Evolutionary conservation across 257 asterid genomes (phyloP), one percentile per base, ranked within the genome.

Genomic region (Fraxinus americana): DNA sequence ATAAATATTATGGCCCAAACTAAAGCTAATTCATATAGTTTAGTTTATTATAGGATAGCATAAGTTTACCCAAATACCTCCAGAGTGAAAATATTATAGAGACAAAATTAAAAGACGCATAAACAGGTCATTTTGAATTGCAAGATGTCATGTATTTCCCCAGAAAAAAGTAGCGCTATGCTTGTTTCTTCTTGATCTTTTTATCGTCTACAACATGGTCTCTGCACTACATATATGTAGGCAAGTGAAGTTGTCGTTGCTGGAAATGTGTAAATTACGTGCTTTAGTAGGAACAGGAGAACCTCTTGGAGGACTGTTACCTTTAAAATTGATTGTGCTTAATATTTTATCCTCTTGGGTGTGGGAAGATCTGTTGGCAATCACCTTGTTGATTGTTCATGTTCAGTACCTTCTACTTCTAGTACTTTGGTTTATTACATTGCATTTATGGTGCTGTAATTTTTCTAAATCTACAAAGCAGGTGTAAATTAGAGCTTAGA

Each of bases 301-400:
- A 63, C 41, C 27, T 30, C 1, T 65, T 48, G 48, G 57, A 70
- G 43, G 38, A 70, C 63, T 36, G 23, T 14, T 75, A 61, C 70
- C 38, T 32, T 38, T 16, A 63, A 61, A 71, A 19, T 29, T 45
- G 74, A 34, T 29, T 21, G 13, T 12, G 38, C 52, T 19, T 80
- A 5, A 10, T 59, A 29, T 54, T 54, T 14, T 25, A 21, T 36
- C 3, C 27, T 70, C 67, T 39, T 39, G 50, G 73, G 10, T 70
- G 10, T 70, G 19, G 67, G 38, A 30, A 54, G 73, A 67, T 65
- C 50, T 39, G 34, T 41, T 68, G 41, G 68, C 23, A 52, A 81
- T 68, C 67, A n/a, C 27, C 36, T 71, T 4, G 2, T 45, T 50
- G 69, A 7, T 50, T 66, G 17, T 36, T 71, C 32, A 23, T 74